Evolutionary conservation across 2,329 filamentous ascomycete genomes (phyloP).

Genomic region (Gnomoniopsis sp.): DNA sequence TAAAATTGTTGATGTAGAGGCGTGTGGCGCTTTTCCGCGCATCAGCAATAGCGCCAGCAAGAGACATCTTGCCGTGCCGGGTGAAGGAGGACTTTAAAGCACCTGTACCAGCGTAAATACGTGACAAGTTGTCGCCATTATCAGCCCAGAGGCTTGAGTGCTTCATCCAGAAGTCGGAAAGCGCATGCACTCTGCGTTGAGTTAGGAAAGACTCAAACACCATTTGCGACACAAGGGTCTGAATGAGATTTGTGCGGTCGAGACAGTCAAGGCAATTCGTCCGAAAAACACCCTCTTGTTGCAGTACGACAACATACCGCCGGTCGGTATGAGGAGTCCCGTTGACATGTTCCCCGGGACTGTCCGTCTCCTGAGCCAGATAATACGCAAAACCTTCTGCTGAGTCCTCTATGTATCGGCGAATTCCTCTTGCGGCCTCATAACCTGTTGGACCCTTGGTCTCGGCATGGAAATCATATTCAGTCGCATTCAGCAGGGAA

Average conservation of each 20-base stretch:
- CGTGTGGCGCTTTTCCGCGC: slow-evolving; percentile 90
- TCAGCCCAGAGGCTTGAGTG: slow-evolving; percentile 96
- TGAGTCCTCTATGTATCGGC: slow-evolving; percentile 71
- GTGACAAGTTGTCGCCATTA: slow-evolving; percentile 89
- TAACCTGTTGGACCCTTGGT: slow-evolving; percentile 84
- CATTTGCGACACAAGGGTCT: slow-evolving; percentile 94
- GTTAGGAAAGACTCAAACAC: slow-evolving; percentile 79
- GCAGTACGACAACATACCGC: slow-evolving; percentile 67
- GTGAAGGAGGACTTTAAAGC: slow-evolving; percentile 96
- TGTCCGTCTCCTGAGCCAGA: slow-evolving; percentile 67
- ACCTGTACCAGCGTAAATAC: slow-evolving; percentile 94
- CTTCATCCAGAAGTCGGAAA: slow-evolving; percentile 82
- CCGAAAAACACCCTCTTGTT: slow-evolving; percentile 93
- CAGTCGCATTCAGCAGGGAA: slow-evolving; percentile 72
- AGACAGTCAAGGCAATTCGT: slow-evolving; percentile 96
- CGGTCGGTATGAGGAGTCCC: slow-evolving; percentile 30
- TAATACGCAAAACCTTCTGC: slow-evolving; percentile 92
- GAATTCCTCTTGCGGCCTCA: slow-evolving; percentile 84
- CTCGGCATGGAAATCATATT: slow-evolving; percentile 96
- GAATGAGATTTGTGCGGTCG: slow-evolving; percentile 92
- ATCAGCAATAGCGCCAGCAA: slow-evolving; percentile 92
- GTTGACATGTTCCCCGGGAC: slow-evolving; percentile 40
- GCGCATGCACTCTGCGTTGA: slow-evolving; percentile 66
- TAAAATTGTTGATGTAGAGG: slow-evolving; percentile 96
- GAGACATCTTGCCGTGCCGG: slow-evolving; percentile 88